A percentile compares a stretch with the other conserved stretches of the same genome.
Conservation (phyloP, 2,329 filamentous ascomycete species). For the Bimuria novae-zelandiae region DNA sequence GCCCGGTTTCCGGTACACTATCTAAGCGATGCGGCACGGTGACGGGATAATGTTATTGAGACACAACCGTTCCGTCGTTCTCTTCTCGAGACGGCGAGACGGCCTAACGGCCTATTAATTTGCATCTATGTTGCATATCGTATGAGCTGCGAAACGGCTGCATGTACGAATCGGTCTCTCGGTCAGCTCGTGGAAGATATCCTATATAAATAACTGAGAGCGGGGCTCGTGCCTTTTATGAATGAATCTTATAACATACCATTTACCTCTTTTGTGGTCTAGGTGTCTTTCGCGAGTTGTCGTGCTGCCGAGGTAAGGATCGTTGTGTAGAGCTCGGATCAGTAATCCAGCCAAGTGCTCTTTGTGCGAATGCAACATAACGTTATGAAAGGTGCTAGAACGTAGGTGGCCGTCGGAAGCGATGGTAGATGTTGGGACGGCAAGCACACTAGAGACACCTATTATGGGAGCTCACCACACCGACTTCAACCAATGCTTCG, state of each 20-base stretch:
- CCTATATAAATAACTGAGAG: background rate
- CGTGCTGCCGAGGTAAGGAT: background rate
- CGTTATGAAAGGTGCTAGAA: no score
- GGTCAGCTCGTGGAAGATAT: background rate
- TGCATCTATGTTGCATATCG: background rate
- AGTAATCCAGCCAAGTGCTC: background rate
- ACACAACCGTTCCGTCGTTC: background rate
- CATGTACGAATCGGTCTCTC: background rate
- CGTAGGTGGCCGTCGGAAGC: no score
- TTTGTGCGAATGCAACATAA: no score
- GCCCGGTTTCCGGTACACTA: slow-evolving; percentile 43
- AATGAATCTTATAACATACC: background rate
- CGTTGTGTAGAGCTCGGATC: background rate
- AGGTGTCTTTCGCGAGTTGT: background rate
- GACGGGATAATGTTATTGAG: background rate
- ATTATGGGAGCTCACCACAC: no score
- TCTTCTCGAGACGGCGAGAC: background rate
- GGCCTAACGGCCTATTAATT: no score
- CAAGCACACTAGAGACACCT: no score
- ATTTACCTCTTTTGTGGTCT: background rate
- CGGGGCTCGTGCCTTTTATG: background rate
- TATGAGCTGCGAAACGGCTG: background rate
- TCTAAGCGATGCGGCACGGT: background rate
- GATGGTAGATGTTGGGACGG: no score
- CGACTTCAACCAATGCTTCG: no score